Conservation (phyloP, 2,329 filamentous ascomycete species). For the Pestalotiopsis sp. region DNA sequence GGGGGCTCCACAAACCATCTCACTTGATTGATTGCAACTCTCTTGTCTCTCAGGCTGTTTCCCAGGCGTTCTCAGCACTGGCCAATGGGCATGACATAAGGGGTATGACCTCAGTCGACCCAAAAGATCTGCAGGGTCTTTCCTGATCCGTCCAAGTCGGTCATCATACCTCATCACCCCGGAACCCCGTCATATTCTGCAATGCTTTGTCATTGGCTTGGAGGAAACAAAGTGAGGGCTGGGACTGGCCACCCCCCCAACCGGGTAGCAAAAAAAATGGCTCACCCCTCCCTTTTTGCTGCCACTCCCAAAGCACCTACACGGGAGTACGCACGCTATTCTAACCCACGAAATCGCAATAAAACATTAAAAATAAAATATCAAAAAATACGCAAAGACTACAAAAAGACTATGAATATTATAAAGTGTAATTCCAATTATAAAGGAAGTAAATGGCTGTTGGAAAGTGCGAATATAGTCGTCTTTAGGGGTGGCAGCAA, state of each 20-base stretch:
- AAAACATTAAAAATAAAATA: too few relatives aligned
- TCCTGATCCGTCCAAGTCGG: conserved; percentile 20
- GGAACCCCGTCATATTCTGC: background rate
- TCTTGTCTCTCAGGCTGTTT: too few relatives aligned
- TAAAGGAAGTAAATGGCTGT: too few relatives aligned
- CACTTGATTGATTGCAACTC: background rate
- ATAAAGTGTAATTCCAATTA: too few relatives aligned
- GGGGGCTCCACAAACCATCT: background rate
- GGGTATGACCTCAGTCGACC: conserved; percentile 30
- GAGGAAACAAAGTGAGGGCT: background rate
- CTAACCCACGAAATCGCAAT: too few relatives aligned
- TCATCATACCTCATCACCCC: background rate
- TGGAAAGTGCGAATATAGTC: too few relatives aligned
- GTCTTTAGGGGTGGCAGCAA: too few relatives aligned
- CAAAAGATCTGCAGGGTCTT: conserved; percentile 37
- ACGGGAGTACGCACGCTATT: too few relatives aligned
- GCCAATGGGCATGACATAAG: conserved; percentile 28
- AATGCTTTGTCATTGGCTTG: conserved; percentile 1
- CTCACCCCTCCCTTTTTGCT: background rate
- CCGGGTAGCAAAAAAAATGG: too few relatives aligned
- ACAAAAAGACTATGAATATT: too few relatives aligned
- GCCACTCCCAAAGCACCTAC: too few relatives aligned
- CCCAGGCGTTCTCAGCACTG: background rate
- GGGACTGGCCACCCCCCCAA: background rate
- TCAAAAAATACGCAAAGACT: too few relatives aligned